Conservation (phyloP, 805 yeast genomes). For the Pichia exigua region DNA sequence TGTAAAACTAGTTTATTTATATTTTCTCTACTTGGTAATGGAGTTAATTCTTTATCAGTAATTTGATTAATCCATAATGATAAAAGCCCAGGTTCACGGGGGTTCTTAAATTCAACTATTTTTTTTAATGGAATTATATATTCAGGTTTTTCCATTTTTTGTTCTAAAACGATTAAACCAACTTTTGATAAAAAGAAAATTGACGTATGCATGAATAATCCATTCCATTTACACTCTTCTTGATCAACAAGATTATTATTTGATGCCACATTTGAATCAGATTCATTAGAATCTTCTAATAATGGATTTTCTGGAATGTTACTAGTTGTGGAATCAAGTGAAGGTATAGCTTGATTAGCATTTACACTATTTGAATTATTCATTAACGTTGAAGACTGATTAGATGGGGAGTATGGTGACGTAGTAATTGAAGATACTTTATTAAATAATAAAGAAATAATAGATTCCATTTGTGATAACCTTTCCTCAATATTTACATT, state of each 20-base stretch:
- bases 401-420: not conserved
- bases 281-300: not conserved
- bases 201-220: slow-evolving; percentile 20
- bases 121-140: slow-evolving; percentile 19
- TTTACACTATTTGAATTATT: not conserved
- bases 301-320: not conserved
- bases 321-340: too few relatives aligned
- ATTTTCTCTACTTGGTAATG: slow-evolving; percentile 27
- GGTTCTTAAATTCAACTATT: slow-evolving; percentile 16
- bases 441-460: slow-evolving; percentile 22
- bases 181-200: slow-evolving; percentile 34
- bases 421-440: not conserved
- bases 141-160: slow-evolving; percentile 12
- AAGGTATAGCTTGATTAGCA: not conserved
- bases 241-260: not conserved
- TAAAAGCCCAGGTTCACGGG: slow-evolving; percentile 15
- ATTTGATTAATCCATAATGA: slow-evolving; percentile 31
- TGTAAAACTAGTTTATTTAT: slow-evolving; percentile 13
- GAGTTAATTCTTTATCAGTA: slow-evolving; percentile 17
- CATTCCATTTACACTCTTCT: not conserved
- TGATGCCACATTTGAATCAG: not conserved
- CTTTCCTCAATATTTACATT: slow-evolving; percentile 21
- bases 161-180: slow-evolving; percentile 35
- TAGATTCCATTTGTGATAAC: slow-evolving; percentile 28
- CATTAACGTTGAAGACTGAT: not conserved